phyloP scores from a whole-genome alignment of 306 rosid species.

The Geum urbanum region DNA sequence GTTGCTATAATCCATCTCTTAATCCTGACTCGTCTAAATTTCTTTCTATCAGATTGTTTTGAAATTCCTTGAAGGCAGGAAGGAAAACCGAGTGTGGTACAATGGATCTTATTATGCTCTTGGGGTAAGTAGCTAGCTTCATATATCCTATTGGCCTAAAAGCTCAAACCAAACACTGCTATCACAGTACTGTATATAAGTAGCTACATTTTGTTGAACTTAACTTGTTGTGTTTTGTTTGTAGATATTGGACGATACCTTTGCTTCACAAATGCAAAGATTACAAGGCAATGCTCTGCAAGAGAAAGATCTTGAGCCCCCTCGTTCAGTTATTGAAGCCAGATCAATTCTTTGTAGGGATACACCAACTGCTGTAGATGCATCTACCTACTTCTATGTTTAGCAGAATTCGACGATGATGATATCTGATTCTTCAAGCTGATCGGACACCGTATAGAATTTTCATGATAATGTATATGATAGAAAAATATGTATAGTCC shows the following conservation, averaged over 20 bases:
- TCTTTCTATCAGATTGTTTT: conserved; percentile 53
- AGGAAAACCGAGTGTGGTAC: conserved; percentile 89
- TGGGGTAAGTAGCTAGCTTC: conserved; percentile 64
- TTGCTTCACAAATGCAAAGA: conserved; percentile 96
- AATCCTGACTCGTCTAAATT: conserved; percentile 14
- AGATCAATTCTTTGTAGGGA: conserved; percentile 87
- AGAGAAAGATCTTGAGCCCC: conserved; percentile 88
- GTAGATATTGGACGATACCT: conserved; percentile 87
- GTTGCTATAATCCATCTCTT: conserved; percentile 2
- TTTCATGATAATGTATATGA: background rate
- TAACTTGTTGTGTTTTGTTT: conserved; percentile 15
- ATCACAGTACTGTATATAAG: background rate
- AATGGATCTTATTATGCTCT: conserved; percentile 92
- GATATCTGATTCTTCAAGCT: background rate
- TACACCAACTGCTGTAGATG: conserved; percentile 56
- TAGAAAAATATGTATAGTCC: background rate
- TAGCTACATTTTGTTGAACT: background rate
- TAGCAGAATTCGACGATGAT: conserved; percentile 17
- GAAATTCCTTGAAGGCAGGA: conserved; percentile 89
- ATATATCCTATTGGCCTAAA: background rate
- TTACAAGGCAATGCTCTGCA: conserved; percentile 82
- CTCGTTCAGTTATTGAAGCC: conserved; percentile 90
- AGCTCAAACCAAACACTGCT: background rate
- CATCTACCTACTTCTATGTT: conserved; percentile 56
- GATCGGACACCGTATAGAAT: background rate